These are phyloP conservation scores for Cercospora nicotianae DNA, from an alignment of 2,329 filamentous ascomycete genomes.

Conservation along the genomic window DNA sequence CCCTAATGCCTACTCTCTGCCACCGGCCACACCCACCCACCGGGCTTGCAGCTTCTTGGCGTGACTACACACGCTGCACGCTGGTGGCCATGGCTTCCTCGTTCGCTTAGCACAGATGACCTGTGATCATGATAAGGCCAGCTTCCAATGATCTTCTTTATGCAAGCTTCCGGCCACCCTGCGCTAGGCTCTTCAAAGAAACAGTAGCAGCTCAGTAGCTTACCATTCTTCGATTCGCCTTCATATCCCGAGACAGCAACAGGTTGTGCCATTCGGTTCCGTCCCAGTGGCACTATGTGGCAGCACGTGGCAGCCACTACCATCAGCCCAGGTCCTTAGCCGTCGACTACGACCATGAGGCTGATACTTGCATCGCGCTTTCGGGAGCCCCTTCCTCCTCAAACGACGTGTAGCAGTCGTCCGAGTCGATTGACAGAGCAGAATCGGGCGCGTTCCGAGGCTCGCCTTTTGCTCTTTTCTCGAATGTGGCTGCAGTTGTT, in stretches of 20 bases:
- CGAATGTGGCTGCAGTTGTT: constrained; percentile 14
- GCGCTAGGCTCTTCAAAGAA: not conserved
- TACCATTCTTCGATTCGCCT: not conserved
- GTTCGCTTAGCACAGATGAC: not conserved
- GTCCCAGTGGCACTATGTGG: not conserved
- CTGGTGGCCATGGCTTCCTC: not conserved
- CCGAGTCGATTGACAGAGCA: not conserved
- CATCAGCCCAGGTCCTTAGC: not conserved
- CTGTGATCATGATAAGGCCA: not conserved
- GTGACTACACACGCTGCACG: not conserved
- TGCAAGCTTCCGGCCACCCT: not conserved
- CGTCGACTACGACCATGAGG: not conserved
- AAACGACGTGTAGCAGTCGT: not conserved
- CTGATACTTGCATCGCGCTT: constrained; percentile 3
- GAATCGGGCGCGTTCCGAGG: not conserved
- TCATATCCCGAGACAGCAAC: not conserved
- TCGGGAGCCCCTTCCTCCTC: not conserved
- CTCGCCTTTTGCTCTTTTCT: not conserved
- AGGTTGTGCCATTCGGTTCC: not conserved
- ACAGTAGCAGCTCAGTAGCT: not conserved
- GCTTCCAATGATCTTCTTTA: not conserved
- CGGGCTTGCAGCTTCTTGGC: not conserved
- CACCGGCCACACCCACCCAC: not conserved
- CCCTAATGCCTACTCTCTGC: not conserved
- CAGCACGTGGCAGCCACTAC: constrained; percentile 12